Base-by-base conservation (phyloP, 345 rosid species). In the Eutrema japonicum region DNA sequence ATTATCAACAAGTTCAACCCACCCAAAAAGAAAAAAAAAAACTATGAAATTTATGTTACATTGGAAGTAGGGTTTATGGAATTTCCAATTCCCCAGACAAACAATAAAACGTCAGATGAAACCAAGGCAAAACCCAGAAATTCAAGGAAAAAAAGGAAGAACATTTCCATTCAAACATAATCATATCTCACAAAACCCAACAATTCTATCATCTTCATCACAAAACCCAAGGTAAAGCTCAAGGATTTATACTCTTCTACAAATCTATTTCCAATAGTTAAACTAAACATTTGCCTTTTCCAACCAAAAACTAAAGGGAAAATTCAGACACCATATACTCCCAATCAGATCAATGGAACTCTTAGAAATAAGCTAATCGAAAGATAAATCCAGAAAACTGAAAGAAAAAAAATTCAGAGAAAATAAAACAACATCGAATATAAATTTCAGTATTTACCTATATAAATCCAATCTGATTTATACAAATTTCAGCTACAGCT, bases 341-440 rank as follows among this genome's bases (percentile, higher is more conserved):
- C 41, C 29, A 81, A 80, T 69, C 78, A 77, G 87, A 84, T 79
- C 83, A 84, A 74, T n/a, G 12, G n/a, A 74, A 66, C 52, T 66
- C 66, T 48, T 16, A 3, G 26, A 4, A 7, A 12, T 3, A 52
- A 27, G 29, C 51, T n/a, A 48, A 9, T 4, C 37, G 1, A 6
- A 42, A 48, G 13, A 50, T 29, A 10, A 59, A 63, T 13, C 18
- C 22, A 45, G 60, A 68, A 61, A 59, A 36, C 9, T 43, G 61
- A 64, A 52, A 71, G 46, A 32, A 22, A 16, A 22, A 71, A 51
- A 54, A 48, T 6, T 18, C 50, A 53, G 16, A 67, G 9, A 38
- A 2, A 8, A 50, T 8, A n/a, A 29, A 13, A 64, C 54, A 12
- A 38, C 49, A 29, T 12, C 33, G 13, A 75, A 16, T 11, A 22